phyloP scores from a whole-genome alignment of 352 stramenopile species.

The Globisporangium orthogonon region DNA sequence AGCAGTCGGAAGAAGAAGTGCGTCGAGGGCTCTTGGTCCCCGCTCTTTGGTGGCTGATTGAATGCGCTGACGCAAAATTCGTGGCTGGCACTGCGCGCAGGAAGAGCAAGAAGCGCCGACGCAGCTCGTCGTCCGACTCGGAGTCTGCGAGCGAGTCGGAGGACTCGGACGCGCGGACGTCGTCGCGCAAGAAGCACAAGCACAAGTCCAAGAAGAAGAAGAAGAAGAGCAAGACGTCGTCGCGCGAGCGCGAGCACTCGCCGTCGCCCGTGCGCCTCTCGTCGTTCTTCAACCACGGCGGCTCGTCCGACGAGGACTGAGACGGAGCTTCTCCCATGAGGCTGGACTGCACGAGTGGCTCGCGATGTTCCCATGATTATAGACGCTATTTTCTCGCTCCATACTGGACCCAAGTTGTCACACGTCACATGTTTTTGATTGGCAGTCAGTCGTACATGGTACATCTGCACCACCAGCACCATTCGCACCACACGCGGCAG shows the following conservation, averaged over 20 bases:
- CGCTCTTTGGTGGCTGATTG: too few species aligned
- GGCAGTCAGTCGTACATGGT: not conserved
- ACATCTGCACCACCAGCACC: too few species aligned
- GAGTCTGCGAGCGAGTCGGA: slow-evolving; percentile 31
- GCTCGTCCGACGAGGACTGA: slow-evolving; percentile 9
- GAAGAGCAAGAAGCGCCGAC: slow-evolving; percentile 55
- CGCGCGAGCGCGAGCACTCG: slow-evolving; percentile 30
- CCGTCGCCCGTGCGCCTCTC: slow-evolving; percentile 77
- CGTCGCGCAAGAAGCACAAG: slow-evolving; percentile 31
- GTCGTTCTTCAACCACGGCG: slow-evolving; percentile 85
- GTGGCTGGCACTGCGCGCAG: slow-evolving; percentile 19
- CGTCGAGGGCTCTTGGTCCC: slow-evolving; percentile 2
- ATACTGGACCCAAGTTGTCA: not conserved
- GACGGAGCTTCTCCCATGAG: not conserved
- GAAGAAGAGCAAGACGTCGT: slow-evolving; percentile 45
- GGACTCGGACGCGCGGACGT: slow-evolving; percentile 17
- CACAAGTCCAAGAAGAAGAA: slow-evolving; percentile 48
- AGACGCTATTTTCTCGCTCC: not conserved
- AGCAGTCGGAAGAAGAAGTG: slow-evolving; percentile 77
- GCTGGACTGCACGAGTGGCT: too few species aligned
- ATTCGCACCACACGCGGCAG: not conserved
- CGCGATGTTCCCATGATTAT: not conserved
- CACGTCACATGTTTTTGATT: not conserved
- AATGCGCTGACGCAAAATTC: slow-evolving; percentile 4
- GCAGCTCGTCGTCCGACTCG: slow-evolving; percentile 36